Evolutionary conservation across 768 basidiomycete species (phyloP), one percentile per base, ranked within the genome.

Genomic region (Lactarius hatsudake): DNA sequence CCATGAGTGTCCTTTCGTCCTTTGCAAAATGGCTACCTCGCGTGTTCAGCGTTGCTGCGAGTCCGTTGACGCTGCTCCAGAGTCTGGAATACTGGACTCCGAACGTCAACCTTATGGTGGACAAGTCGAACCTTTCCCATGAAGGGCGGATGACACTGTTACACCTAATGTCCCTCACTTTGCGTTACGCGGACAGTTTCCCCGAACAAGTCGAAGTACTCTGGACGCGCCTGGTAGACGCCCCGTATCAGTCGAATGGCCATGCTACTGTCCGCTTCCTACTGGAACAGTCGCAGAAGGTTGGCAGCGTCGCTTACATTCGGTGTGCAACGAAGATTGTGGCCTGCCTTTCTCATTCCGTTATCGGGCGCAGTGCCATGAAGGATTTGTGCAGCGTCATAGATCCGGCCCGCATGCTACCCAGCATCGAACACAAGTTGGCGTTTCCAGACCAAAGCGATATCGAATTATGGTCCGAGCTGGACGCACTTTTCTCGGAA

Each of bases 31-130:
- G 93, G 77, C 81, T 96, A n/a, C 84, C 87, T 40, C 85, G 85
- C 63, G 76, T 93, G 28, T 81, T 81, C 66, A 79, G 80, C 56
- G 73, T 77, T n/a, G 83, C 85, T 9, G 81, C 69, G 74, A 83
- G 72, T 77, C 81, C 80, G 12, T 76, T 90, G 55, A 78, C 91
- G 12, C 80, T 94, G 51, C 79, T 98, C 3, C 88, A 91, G 75
- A 86, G 89, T 72, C 76, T 97, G 64, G 91, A 93, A 73, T 85
- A 86, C 69, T 98, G 96, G 95, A 83, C 93, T 42, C 81, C 87
- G 12, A 86, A 87, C 72, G 84, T 96, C 74, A 84, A 88, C 65
- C 82, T 94, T 26, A 83, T 88, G 76, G 85, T 87, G 62, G 85
- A 86, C 66, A 82, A 81, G 65, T 81, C 83, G 2, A 79, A 77